A percentile compares a stretch with the other conserved stretches of the same genome.
Evolutionary conservation across 2,329 filamentous ascomycete genomes (phyloP).

Genomic region (Pseudogymnoascus sp.): DNA sequence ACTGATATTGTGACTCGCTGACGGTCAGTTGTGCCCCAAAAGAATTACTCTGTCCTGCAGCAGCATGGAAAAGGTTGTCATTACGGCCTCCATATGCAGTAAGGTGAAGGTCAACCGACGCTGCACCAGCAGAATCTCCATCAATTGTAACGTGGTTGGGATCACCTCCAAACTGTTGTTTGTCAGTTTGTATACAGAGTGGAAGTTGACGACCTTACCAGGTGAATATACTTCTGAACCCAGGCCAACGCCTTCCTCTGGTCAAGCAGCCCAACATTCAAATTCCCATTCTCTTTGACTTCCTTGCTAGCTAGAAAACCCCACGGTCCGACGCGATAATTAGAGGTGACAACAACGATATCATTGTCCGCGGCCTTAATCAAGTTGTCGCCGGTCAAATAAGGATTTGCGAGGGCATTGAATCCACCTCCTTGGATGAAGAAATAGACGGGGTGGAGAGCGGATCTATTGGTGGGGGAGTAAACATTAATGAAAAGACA

Average conservation of each 20-base stretch:
- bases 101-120: conserved; percentile 15
- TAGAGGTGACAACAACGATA: conserved; percentile 61
- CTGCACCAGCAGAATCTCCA: conserved; percentile 1
- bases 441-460: conserved; percentile 54
- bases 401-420: conserved; percentile 35
- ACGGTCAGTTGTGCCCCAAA: background rate
- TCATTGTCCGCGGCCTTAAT: conserved; percentile 42
- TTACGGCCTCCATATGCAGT: background rate
- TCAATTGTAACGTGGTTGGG: conserved; percentile 1
- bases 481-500: conserved; percentile 59
- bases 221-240: conserved; percentile 42
- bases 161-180: background rate
- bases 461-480: conserved; percentile 41
- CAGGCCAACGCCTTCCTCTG: conserved; percentile 40
- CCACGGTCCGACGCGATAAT: conserved; percentile 65
- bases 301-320: conserved; percentile 59
- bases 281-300: conserved; percentile 36
- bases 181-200: background rate
- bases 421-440: conserved; percentile 52
- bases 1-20: background rate
- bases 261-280: conserved; percentile 23
- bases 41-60: background rate
- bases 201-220: conserved; percentile 22
- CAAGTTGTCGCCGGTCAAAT: conserved; percentile 28
- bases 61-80: background rate